Evolutionary conservation across 140 eudicot species (phyloP).

Genomic region (Flaveria floridana): DNA sequence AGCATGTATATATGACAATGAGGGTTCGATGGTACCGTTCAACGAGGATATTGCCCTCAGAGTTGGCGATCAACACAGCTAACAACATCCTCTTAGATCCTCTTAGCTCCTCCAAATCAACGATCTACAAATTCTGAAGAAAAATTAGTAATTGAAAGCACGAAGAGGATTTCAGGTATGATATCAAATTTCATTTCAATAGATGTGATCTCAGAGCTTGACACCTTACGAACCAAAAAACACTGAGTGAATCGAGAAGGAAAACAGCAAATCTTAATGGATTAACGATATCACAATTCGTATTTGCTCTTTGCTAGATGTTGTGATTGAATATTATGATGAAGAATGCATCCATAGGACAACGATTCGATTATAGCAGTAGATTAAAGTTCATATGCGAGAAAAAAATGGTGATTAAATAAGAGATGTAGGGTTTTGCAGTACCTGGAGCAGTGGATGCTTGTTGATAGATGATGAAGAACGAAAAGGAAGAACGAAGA

Average conservation of each 20-base stretch:
- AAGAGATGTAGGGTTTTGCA: constrained; percentile 24
- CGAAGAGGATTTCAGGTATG: too few species aligned
- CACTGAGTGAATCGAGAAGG: neutral
- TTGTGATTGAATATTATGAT: too few species aligned
- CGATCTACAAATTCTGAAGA: constrained; percentile 6
- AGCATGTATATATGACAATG: neutral
- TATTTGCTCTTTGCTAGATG: neutral
- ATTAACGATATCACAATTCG: neutral
- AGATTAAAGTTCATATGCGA: neutral
- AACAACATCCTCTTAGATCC: constrained; percentile 51
- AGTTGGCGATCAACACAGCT: constrained; percentile 83
- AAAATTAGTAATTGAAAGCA: neutral
- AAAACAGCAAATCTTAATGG: neutral
- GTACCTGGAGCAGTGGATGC: constrained; percentile 7
- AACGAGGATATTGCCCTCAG: constrained; percentile 96
- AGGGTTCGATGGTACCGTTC: constrained; percentile 63
- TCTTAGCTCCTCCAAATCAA: constrained; percentile 1
- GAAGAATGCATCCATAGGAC: too few species aligned
- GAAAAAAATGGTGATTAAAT: neutral
- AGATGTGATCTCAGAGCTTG: neutral
- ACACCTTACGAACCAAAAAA: neutral
- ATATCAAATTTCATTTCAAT: neutral
- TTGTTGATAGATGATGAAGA: neutral
- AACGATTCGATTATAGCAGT: neutral
- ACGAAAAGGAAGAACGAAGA: neutral